Percentiles rank a stretch among this genome's conserved stretches.
phyloP scores from a whole-genome alignment of 2,329 filamentous ascomycete species.

The Claviceps sorghi region DNA sequence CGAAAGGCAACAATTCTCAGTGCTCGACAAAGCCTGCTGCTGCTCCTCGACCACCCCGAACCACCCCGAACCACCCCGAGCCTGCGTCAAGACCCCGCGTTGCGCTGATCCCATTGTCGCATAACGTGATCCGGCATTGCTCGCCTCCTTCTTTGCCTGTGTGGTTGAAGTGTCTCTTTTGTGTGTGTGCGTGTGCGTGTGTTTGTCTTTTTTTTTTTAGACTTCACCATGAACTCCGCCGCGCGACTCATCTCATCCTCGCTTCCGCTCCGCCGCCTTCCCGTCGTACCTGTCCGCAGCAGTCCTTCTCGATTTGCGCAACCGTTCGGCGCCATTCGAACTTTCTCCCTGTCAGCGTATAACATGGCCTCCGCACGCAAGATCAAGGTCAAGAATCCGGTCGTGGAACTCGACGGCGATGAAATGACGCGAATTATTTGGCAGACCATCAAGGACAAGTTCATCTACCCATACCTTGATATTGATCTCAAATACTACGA shows the following conservation, averaged over 20 bases:
- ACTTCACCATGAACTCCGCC: slow-evolving; percentile 14
- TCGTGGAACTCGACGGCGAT: slow-evolving; percentile 91
- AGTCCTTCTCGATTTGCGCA: slow-evolving; percentile 27
- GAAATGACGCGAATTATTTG: slow-evolving; percentile 99
- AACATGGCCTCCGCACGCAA: slow-evolving; percentile 52
- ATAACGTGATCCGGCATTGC: background rate
- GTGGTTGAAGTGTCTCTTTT: background rate
- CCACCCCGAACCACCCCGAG: background rate
- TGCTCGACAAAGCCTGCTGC: background rate
- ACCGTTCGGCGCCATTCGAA: slow-evolving; percentile 29
- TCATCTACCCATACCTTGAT: slow-evolving; percentile 91
- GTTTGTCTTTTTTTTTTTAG: background rate
- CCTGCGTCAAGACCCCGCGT: slow-evolving; percentile 1
- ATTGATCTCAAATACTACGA: slow-evolving; percentile 98
- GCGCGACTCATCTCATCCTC: slow-evolving; percentile 18
- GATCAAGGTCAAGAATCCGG: slow-evolving; percentile 99
- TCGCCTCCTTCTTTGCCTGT: slow-evolving; percentile 7
- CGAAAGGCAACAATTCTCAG: background rate
- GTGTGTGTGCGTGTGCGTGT: too few species aligned
- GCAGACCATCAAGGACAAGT: slow-evolving; percentile 98
- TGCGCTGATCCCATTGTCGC: slow-evolving; percentile 1
- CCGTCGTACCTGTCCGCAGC: slow-evolving; percentile 12
- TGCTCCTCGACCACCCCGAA: background rate
- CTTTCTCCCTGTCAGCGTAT: slow-evolving; percentile 50
- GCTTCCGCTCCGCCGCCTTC: slow-evolving; percentile 15